phyloP scores from a whole-genome alignment of 2,329 filamentous ascomycete species.

The Pseudogymnoascus sp. region DNA sequence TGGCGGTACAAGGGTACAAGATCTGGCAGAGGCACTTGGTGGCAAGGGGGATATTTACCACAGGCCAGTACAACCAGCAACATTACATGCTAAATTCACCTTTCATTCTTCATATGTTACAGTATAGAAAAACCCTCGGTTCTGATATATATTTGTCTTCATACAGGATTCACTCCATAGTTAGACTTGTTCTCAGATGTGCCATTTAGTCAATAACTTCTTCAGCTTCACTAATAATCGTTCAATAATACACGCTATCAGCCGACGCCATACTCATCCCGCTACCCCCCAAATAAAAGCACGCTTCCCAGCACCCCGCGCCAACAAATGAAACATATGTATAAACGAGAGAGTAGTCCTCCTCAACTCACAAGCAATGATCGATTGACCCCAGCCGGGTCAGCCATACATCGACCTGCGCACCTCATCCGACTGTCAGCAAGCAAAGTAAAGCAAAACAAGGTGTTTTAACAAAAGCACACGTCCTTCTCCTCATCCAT shows the following conservation, averaged over 20 bases:
- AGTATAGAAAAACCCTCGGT: neutral
- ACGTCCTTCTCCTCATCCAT: neutral
- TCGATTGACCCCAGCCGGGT: neutral
- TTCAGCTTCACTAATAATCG: neutral
- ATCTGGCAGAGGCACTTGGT: neutral
- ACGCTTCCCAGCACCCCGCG: neutral
- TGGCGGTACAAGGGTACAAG: neutral
- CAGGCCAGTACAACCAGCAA: neutral
- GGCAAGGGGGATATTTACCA: neutral
- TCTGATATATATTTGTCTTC: neutral
- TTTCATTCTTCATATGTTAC: neutral
- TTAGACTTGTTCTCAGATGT: neutral
- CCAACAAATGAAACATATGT: conserved; percentile 1
- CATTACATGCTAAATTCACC: no score
- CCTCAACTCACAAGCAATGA: neutral
- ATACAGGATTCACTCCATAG: neutral
- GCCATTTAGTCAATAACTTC: neutral
- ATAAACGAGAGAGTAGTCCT: neutral
- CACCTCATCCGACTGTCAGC: neutral
- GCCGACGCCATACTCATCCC: neutral
- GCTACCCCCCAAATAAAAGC: neutral
- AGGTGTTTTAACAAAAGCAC: neutral
- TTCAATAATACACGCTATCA: conserved; percentile 5
- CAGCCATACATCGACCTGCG: neutral
- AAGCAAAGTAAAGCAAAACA: neutral